Evolutionary conservation across 345 rosid genomes (phyloP), one percentile per base, ranked within the genome.

Genomic region (Ceriops tagal): DNA sequence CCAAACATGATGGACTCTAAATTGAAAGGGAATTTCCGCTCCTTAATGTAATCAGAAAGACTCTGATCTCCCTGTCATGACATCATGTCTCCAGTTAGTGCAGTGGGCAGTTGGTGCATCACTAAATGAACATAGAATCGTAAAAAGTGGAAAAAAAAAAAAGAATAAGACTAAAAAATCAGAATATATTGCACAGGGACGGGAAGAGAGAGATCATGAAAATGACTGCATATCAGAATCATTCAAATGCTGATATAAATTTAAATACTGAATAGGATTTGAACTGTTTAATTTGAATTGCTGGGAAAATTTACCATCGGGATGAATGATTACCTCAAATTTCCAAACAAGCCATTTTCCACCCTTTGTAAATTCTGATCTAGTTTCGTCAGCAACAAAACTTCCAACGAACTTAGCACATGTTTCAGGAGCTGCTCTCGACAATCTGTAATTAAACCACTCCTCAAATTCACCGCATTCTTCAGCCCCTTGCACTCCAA

Each of bases 261-360:
- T 22, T 34, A 43, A 16, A 28, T 19, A 39, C 4, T 31, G 65
- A 56, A 28, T 57, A 47, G 8, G 62, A 37, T 71, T 68, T 46
- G 21, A 13, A 58, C 57, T 27, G 13, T 20, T 57, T 52, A 30
- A 27, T 70, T 30, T 27, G 26, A 30, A 69, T 58, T 30, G 71
- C 46, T 22, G 26, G 52, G 61, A 43, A 67, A 46, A 67, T 49
- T 56, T 74, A 24, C 39, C 71, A 39, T 53, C 7, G 2, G 58
- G 1, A 43, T 43, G 19, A 43, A 43, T 30, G 26, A 46, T 20
- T 75, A 92, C 97, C 97, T 95, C 99, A 75, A 89, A 95, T 83
- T 85, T 95, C 99, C 99, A 95, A 53, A 95, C 97, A 34, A 95
- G 99, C 97, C 99, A 95, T 75, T 89, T 95, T 32, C 86, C 99